These are phyloP conservation scores for Cadophora malorum DNA, from an alignment of 2,329 filamentous ascomycete species.

Conservation along the genomic window DNA sequence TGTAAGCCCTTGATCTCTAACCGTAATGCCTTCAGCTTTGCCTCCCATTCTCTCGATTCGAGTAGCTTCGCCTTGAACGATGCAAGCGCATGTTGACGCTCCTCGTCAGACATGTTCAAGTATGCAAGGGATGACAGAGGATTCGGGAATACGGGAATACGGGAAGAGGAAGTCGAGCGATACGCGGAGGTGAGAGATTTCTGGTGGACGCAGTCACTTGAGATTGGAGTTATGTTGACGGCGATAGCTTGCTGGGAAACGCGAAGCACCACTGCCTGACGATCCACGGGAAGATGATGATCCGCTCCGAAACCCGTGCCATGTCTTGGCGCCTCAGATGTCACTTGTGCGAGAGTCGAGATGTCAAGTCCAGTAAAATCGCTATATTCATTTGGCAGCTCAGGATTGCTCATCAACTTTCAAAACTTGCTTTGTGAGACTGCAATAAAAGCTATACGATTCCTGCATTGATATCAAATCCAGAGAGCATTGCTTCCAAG, in stretches of 20 bases:
- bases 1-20: constrained; percentile 96
- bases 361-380: too few relatives aligned
- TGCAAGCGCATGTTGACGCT: constrained; percentile 72
- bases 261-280: constrained; percentile 28
- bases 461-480: too few relatives aligned
- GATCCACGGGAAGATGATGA: neutral
- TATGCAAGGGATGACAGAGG: neutral
- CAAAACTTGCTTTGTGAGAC: too few relatives aligned
- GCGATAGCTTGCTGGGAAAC: constrained; percentile 16
- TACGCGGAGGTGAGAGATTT: neutral
- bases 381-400: too few relatives aligned
- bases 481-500: too few relatives aligned
- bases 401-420: too few relatives aligned
- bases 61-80: constrained; percentile 83
- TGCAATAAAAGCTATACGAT: too few relatives aligned
- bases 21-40: constrained; percentile 92
- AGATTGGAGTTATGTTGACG: constrained; percentile 26
- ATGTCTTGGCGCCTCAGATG: too few relatives aligned
- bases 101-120: constrained; percentile 51
- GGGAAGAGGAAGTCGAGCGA: neutral
- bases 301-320: neutral
- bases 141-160: neutral
- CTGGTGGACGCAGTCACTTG: neutral
- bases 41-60: constrained; percentile 98
- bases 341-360: too few relatives aligned